Base-by-base conservation (phyloP, 2,329 filamentous ascomycete species). In the Fusarium anthophilum region DNA sequence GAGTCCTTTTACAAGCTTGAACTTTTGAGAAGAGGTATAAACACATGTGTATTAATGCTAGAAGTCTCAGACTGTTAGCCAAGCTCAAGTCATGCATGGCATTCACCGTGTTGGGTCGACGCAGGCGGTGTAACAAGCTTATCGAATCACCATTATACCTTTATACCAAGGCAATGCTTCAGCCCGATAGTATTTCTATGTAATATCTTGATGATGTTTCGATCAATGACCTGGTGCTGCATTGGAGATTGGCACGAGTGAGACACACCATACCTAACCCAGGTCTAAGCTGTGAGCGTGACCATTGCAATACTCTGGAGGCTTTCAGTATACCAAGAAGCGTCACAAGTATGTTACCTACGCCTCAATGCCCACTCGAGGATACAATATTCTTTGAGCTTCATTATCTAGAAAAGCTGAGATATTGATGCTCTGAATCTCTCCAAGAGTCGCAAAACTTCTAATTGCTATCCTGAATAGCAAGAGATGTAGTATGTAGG, bases 341-440 rank as follows among this genome's bases (percentile, higher is more conserved):
- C 10, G 1, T 2, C n/a, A 14, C 13, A 20, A 35, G 24, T 45
- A 51, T 20, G 3, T 18, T 6, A 50, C 5, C 11, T 26, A 8
- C 4, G 2, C 6, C 9, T 6, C 4, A 3, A 35, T 37, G 3
- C 3, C 30, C 6, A 13, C 37, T n/a, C 20, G 8, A 37, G 28
- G 37, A 18, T 6, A 8, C 24, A 28, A 14, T 12, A 10, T 43
- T n/a, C 11, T 41, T 17, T 30, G 20, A 28, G 6, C 15, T n/a
- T 18, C 15, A 18, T 5, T 8, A 18, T 18, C 8, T 10, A 14
- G 15, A 20, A 30, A 41, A 41, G 24, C 20, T 11, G 35, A 28
- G 51, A 55, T 28, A 14, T 30, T n/a, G 15, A 37, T 18, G 15
- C 11, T 18, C 15, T 30, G 20, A 14, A 28, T 8, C 11, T 55